phyloP scores from a whole-genome alignment of 768 basidiomycete genomes.

The Boletus huronensis region DNA sequence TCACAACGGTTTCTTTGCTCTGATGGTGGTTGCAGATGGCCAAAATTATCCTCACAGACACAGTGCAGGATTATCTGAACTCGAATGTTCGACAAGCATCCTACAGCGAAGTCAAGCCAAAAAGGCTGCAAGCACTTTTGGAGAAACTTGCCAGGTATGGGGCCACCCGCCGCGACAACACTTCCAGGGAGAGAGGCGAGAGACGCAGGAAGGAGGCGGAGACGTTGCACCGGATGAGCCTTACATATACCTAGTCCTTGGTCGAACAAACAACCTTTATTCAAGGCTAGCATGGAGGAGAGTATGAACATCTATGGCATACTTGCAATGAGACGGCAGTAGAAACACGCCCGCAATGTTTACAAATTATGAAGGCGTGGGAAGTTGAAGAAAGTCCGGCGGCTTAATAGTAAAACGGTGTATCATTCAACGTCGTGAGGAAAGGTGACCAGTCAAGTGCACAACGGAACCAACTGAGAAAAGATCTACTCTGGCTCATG shows the following conservation, averaged over 20 bases:
- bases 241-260: constrained; percentile 14
- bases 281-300: constrained; percentile 1
- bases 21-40: constrained; percentile 47
- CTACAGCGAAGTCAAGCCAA: constrained; percentile 64
- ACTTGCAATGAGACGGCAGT: constrained; percentile 12
- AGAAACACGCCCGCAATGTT: constrained; percentile 5
- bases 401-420: constrained; percentile 41
- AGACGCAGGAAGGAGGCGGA: constrained; percentile 76
- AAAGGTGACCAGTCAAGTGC: constrained; percentile 57
- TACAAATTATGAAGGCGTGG: constrained; percentile 10
- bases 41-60: constrained; percentile 68
- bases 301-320: constrained; percentile 20
- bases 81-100: constrained; percentile 65
- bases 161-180: constrained; percentile 52
- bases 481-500: constrained; percentile 42
- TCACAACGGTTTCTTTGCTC: not conserved
- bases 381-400: constrained; percentile 26
- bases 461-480: constrained; percentile 39
- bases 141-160: constrained; percentile 78
- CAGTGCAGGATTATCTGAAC: constrained; percentile 76
- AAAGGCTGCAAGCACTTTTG: constrained; percentile 66
- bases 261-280: constrained; percentile 6
- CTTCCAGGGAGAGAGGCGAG: constrained; percentile 64
- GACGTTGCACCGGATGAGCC: constrained; percentile 57
- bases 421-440: constrained; percentile 56